phyloP scores from a whole-genome alignment of 1,139 yeast genomes.

The Sugiyamaella paludigena region DNA sequence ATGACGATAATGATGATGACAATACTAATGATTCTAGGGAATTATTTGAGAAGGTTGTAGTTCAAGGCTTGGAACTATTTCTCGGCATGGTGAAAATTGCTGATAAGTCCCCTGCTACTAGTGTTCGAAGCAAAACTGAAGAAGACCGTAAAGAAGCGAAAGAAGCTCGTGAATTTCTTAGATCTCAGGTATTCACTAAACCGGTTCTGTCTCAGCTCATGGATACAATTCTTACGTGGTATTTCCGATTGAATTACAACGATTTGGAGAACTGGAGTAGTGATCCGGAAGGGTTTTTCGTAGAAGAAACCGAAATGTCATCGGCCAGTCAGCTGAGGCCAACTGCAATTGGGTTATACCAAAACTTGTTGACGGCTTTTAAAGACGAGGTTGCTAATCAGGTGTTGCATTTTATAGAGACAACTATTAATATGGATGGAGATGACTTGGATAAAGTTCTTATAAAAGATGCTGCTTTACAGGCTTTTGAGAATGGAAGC shows the following conservation, averaged over 20 bases:
- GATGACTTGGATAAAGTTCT: constrained; percentile 46
- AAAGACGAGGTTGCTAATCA: constrained; percentile 60
- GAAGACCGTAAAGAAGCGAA: constrained; percentile 56
- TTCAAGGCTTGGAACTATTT: constrained; percentile 65
- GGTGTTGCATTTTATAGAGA: constrained; percentile 61
- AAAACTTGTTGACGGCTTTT: constrained; percentile 66
- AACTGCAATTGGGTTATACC: constrained; percentile 83
- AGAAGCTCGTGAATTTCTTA: constrained; percentile 52
- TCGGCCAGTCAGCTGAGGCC: constrained; percentile 87
- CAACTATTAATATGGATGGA: constrained; percentile 43
- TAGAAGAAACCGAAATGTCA: constrained; percentile 70
- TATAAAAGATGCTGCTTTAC: constrained; percentile 73
- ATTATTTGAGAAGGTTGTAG: constrained; percentile 74
- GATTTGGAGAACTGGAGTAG: constrained; percentile 79
- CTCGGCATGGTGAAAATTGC: constrained; percentile 63
- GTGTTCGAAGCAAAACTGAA: constrained; percentile 60
- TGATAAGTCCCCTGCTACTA: constrained; percentile 63
- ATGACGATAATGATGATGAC: constrained; percentile 30
- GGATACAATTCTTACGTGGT: constrained; percentile 67
- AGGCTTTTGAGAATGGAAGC: constrained; percentile 78
- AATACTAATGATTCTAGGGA: constrained; percentile 52
- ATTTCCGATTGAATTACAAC: constrained; percentile 64
- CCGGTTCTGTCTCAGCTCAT: constrained; percentile 56
- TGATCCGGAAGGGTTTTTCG: constrained; percentile 93
- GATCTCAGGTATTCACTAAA: constrained; percentile 56